Percentiles rank a stretch among this genome's conserved stretches.
Conservation (phyloP, 2,329 filamentous ascomycete species). For the Emydomyces testavorans region DNA sequence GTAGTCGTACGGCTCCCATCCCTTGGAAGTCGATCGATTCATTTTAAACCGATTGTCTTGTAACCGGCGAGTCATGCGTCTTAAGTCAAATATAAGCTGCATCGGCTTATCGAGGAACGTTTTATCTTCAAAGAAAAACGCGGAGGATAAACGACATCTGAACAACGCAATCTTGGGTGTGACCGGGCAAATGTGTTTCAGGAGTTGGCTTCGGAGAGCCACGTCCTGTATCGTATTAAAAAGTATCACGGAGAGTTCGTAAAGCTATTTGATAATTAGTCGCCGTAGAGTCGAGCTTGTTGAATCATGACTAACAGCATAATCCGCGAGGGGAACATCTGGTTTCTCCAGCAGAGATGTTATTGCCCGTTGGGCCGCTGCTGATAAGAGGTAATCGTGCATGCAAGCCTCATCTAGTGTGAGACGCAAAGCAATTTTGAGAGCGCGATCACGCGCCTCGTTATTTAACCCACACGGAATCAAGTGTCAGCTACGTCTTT, state of each 20-base stretch:
- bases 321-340: background rate
- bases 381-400: conserved; percentile 22
- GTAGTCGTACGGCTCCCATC: conserved; percentile 44
- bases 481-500: background rate
- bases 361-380: conserved; percentile 28
- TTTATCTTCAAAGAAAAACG: conserved; percentile 26
- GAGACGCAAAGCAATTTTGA: conserved; percentile 30
- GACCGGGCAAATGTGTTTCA: conserved; percentile 32
- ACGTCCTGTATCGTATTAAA: conserved; percentile 30
- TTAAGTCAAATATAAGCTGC: conserved; percentile 24
- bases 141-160: conserved; percentile 31
- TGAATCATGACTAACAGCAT: conserved; percentile 10
- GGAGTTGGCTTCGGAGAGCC: conserved; percentile 31
- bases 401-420: conserved; percentile 28
- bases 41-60: conserved; percentile 26
- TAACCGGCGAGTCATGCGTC: conserved; percentile 23
- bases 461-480: conserved; percentile 23
- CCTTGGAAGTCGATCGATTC: conserved; percentile 15
- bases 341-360: conserved; percentile 20
- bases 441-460: conserved; percentile 24
- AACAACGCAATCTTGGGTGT: conserved; percentile 29
- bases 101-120: conserved; percentile 21
- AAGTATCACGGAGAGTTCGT: conserved; percentile 21
- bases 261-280: conserved; percentile 22
- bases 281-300: background rate